Evolutionary conservation across 768 basidiomycete genomes (phyloP).

Genomic region (Tricholomella constricta): DNA sequence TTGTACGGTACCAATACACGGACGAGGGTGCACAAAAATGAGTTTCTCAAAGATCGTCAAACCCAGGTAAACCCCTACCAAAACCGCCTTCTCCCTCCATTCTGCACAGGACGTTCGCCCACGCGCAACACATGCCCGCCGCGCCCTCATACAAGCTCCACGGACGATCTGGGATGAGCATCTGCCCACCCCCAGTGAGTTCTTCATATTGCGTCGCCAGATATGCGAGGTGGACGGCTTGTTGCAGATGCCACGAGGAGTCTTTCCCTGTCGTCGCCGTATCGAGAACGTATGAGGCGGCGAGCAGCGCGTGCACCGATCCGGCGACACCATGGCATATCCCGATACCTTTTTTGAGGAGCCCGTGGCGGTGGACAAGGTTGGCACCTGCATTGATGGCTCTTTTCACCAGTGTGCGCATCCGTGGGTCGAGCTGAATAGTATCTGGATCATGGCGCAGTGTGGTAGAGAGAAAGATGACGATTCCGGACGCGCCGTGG

Average conservation of each 20-base stretch:
- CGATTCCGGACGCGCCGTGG: slow-evolving; percentile 55
- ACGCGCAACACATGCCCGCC: slow-evolving; percentile 61
- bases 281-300: slow-evolving; percentile 47
- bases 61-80: slow-evolving; percentile 37
- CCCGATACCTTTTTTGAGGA: slow-evolving; percentile 59
- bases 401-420: slow-evolving; percentile 23
- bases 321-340: slow-evolving; percentile 62
- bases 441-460: slow-evolving; percentile 29
- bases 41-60: slow-evolving; percentile 35
- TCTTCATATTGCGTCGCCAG: slow-evolving; percentile 38
- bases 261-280: too few species aligned
- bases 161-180: slow-evolving; percentile 50
- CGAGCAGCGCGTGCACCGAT: slow-evolving; percentile 53
- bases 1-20: too few species aligned
- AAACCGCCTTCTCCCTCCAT: slow-evolving; percentile 24
- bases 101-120: slow-evolving; percentile 44
- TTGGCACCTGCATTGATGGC: slow-evolving; percentile 42
- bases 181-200: slow-evolving; percentile 38
- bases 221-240: slow-evolving; percentile 51
- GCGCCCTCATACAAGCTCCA: slow-evolving; percentile 62
- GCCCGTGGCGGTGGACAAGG: slow-evolving; percentile 48
- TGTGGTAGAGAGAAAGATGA: slow-evolving; percentile 48
- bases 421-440: slow-evolving; percentile 23
- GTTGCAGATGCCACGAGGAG: slow-evolving; percentile 11
- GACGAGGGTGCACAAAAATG: neutral